A percentile compares a stretch with the other conserved stretches of the same genome.
These are phyloP conservation scores for Spergularia azorica DNA, from an alignment of 179 eudicot species.

Conservation along the genomic window DNA sequence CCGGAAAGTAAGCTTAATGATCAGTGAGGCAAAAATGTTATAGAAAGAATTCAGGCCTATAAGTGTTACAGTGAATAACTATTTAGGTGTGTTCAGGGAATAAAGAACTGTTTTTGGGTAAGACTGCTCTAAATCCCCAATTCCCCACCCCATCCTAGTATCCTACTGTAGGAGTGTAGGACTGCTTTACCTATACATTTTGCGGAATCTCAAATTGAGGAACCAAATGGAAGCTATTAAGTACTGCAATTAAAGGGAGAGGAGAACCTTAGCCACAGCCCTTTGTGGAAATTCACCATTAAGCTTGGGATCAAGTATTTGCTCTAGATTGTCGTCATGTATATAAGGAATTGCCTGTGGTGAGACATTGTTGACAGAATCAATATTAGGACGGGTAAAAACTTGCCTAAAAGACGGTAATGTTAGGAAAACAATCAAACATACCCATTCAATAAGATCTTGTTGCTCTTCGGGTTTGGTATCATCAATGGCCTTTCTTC, in stretches of 20 bases:
- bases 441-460: conserved; percentile 83
- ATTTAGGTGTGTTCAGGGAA: too few relatives aligned
- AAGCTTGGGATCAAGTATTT: conserved; percentile 73
- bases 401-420: neutral
- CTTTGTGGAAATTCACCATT: conserved; percentile 60
- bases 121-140: neutral
- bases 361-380: neutral
- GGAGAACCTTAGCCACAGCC: conserved; percentile 70
- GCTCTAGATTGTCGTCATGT: conserved; percentile 74
- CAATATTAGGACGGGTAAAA: neutral
- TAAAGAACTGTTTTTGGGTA: too few relatives aligned
- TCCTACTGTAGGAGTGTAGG: too few relatives aligned
- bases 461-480: conserved; percentile 90
- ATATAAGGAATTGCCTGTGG: conserved; percentile 73
- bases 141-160: too few relatives aligned
- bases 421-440: neutral
- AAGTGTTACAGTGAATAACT: too few relatives aligned
- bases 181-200: too few relatives aligned
- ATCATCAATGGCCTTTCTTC: conserved; percentile 87
- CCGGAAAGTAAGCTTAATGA: neutral
- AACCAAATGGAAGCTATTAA: neutral
- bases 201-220: too few relatives aligned
- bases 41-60: too few relatives aligned
- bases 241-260: neutral
- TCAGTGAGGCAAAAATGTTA: too few relatives aligned